Evolutionary conservation across 148 eudicot genomes (phyloP).

Genomic region (Chenopodium album): DNA sequence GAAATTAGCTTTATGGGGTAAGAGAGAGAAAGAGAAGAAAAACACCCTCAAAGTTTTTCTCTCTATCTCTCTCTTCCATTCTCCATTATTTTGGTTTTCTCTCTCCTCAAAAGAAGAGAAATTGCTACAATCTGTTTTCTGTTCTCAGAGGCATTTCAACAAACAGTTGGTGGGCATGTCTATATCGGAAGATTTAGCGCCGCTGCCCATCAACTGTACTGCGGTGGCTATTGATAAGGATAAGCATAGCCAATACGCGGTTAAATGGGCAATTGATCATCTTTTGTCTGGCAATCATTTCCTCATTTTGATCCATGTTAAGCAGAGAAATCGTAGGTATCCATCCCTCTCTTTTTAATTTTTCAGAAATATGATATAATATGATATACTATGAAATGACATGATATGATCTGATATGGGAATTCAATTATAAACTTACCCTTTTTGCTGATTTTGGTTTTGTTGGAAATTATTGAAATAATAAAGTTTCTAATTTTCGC

Average conservation of each 20-base stretch:
- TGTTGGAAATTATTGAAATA: neutral
- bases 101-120: too few species aligned
- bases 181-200: neutral
- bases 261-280: slow-evolving; percentile 62
- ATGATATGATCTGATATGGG: neutral
- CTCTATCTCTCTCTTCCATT: too few species aligned
- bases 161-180: slow-evolving; percentile 18
- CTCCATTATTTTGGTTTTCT: too few species aligned
- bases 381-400: neutral
- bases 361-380: neutral
- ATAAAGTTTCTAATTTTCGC: neutral
- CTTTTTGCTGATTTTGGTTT: neutral
- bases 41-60: too few species aligned
- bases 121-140: too few species aligned
- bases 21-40: too few species aligned
- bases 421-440: neutral
- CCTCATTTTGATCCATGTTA: slow-evolving; percentile 49
- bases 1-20: too few species aligned
- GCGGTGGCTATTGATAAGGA: slow-evolving; percentile 64
- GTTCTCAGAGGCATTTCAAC: neutral
- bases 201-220: slow-evolving; percentile 19
- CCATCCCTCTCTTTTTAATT: slow-evolving; percentile 6
- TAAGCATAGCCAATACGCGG: slow-evolving; percentile 51
- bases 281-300: slow-evolving; percentile 23
- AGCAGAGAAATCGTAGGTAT: slow-evolving; percentile 49